Percentiles rank a stretch among this genome's conserved stretches.
These are phyloP conservation scores for Cryptococcus sp. DNA, from an alignment of 1,284 basidiomycete genomes.

Conservation along the genomic window DNA sequence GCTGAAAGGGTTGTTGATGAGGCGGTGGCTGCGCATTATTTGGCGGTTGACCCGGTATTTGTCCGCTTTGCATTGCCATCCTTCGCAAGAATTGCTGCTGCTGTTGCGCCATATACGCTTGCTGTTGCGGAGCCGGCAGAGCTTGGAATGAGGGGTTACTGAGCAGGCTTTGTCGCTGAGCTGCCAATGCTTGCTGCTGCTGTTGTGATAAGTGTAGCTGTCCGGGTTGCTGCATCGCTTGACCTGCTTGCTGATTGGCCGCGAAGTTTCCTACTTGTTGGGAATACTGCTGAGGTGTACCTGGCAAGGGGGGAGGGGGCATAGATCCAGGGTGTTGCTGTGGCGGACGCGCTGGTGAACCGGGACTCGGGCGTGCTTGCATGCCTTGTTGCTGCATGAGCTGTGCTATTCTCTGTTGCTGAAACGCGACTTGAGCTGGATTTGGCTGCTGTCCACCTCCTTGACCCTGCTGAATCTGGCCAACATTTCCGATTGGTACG, in stretches of 20 bases:
- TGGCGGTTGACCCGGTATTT: slow-evolving; percentile 17
- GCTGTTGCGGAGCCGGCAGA: slow-evolving; percentile 40
- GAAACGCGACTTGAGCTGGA: slow-evolving; percentile 20
- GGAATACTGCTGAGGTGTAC: slow-evolving; percentile 11
- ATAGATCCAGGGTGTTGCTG: slow-evolving; percentile 15
- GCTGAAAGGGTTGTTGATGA: slow-evolving; percentile 22
- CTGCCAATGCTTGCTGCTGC: slow-evolving; percentile 39
- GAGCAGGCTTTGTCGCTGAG: slow-evolving; percentile 24
- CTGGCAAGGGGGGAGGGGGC: slow-evolving; percentile 30
- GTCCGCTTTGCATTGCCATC: slow-evolving; percentile 29
- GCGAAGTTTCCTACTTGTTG: slow-evolving; percentile 4
- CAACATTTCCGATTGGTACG: slow-evolving; percentile 19
- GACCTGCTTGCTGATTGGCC: too few species aligned
- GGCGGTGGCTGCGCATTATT: slow-evolving; percentile 26
- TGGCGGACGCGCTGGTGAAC: slow-evolving; percentile 23
- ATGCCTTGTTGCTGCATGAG: slow-evolving; percentile 19
- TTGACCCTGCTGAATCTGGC: slow-evolving; percentile 21
- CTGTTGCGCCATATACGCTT: slow-evolving; percentile 35
- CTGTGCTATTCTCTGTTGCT: slow-evolving; percentile 21
- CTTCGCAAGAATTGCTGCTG: slow-evolving; percentile 33
- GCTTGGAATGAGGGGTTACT: slow-evolving; percentile 31
- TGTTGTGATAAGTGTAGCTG: slow-evolving; percentile 31
- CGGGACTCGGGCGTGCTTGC: slow-evolving; percentile 21
- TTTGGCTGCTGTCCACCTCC: slow-evolving; percentile 17
- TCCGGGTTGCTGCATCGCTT: slow-evolving; percentile 9